Base-by-base conservation (phyloP, 2,329 filamentous ascomycete genomes). In the Colletotrichum sansevieriae region DNA sequence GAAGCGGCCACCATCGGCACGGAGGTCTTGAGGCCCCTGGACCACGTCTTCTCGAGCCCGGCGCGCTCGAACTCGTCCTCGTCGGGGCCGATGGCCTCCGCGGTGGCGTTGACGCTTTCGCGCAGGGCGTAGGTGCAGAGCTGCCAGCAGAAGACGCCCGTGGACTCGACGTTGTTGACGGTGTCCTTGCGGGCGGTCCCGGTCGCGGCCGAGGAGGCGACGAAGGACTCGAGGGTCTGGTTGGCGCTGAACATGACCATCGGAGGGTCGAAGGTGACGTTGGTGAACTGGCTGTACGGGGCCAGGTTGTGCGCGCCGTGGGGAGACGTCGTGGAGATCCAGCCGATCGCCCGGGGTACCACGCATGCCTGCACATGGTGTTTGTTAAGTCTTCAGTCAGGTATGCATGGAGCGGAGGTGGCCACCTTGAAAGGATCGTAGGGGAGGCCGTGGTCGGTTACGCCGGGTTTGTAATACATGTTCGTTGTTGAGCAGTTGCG, bases 401-500 rank as follows among this genome's bases (percentile, higher is more conserved):
- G 29, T 13, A 46, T 46, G 43, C 18, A 15, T 55, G 35, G 7
- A 25, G 7, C 20, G 12, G 18, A 3, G 37, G 20, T 22, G 7
- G 6, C 10, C 20, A 63, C 60, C 37, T 63, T 63, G 29, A 63
- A 63, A 11, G 60, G 60, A 13, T 63, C 60, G n/a, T 47, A 37
- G 10, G 60, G 60, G 13, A 63, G 49, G 1, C 60, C 51, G 3
- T 63, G 60, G 13, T 41, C 60, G 29, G 47, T 44, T 9, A 57
- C 51, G 12, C 60, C 51, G 10, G 60, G 60, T 2, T 63, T 33
- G 51, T 63, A 63, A 22, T 43, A 63, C 60, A 63, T 63, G 33
- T 4, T 35, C 18, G 49, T 35, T 18, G 51, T 72, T n/a, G 68
- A 72, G 25, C 12, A 82, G 72, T 3, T 73, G 6, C 22, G 5